Evolutionary conservation across 305 asterid species (phyloP).

Genomic region (Solanum hybrid): DNA sequence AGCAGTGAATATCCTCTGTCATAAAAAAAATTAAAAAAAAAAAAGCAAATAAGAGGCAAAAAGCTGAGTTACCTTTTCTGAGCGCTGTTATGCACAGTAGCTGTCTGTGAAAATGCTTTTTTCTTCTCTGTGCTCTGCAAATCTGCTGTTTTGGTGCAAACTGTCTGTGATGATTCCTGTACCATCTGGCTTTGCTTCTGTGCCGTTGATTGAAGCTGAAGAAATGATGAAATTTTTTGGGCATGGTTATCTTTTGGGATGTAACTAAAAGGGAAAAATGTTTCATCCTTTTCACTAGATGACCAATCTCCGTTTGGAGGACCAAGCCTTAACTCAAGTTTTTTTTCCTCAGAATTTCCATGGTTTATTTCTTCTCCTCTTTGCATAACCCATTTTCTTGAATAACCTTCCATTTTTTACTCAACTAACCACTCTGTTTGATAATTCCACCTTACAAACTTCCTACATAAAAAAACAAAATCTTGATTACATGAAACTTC

Average conservation of each 20-base stretch:
- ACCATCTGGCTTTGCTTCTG: constrained; percentile 21
- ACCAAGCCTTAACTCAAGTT: constrained; percentile 74
- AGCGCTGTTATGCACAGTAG: constrained; percentile 45
- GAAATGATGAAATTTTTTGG: constrained; percentile 20
- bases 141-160: constrained; percentile 32
- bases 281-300: constrained; percentile 1
- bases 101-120: constrained; percentile 50
- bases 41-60: constrained; percentile 9
- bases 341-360: constrained; percentile 36
- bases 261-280: constrained; percentile 21
- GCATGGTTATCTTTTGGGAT: constrained; percentile 15
- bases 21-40: constrained; percentile 6
- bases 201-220: constrained; percentile 28
- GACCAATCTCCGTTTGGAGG: constrained; percentile 66
- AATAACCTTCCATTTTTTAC: constrained; percentile 43
- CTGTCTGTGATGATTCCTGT: constrained; percentile 51
- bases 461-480: not conserved
- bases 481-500: not conserved
- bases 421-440: not conserved
- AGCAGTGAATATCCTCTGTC: constrained; percentile 51
- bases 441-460: not conserved
- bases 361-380: constrained; percentile 1
- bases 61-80: constrained; percentile 71
- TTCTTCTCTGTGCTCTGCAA: constrained; percentile 48
- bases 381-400: constrained; percentile 29